Percentiles rank a stretch among this genome's conserved stretches.
Conservation (phyloP, 164 flowering plant genomes). For the Warburgia ugandensis region DNA sequence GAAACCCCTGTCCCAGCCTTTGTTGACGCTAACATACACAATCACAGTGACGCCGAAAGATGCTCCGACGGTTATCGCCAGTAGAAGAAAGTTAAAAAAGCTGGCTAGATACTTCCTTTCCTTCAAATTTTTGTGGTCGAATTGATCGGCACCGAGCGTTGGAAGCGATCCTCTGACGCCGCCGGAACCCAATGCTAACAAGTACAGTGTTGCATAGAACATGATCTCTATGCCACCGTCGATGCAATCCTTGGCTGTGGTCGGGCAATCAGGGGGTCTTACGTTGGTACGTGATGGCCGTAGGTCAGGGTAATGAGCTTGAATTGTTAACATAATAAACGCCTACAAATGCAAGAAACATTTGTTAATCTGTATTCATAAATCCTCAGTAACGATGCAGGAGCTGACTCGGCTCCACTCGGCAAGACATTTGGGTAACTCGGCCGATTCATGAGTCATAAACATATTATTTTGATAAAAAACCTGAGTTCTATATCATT, state of each 20-base stretch:
- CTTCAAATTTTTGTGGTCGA: constrained; percentile 36
- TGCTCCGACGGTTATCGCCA: constrained; percentile 38
- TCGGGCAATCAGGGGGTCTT: neutral
- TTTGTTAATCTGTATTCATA: no score
- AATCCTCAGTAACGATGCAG: no score
- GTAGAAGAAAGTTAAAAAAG: constrained; percentile 43
- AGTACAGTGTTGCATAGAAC: constrained; percentile 24
- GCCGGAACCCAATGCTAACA: constrained; percentile 34
- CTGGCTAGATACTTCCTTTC: constrained; percentile 42
- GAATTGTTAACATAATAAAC: constrained; percentile 26
- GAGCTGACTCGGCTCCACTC: no score
- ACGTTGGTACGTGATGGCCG: constrained; percentile 17
- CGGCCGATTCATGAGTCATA: no score
- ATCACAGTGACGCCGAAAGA: constrained; percentile 48
- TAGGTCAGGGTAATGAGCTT: constrained; percentile 23
- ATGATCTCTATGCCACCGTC: constrained; percentile 16
- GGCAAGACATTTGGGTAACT: no score
- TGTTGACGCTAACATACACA: constrained; percentile 33
- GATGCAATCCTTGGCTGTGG: constrained; percentile 16
- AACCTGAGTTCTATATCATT: no score
- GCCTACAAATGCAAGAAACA: constrained; percentile 25
- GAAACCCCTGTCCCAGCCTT: constrained; percentile 52
- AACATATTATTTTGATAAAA: no score
- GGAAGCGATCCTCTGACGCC: constrained; percentile 39
- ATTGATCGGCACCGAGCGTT: no score